A percentile compares a stretch with the other conserved stretches of the same genome.
These are phyloP conservation scores for Cordyceps militaris DNA, from an alignment of 2,329 filamentous ascomycete species.

Conservation along the genomic window DNA sequence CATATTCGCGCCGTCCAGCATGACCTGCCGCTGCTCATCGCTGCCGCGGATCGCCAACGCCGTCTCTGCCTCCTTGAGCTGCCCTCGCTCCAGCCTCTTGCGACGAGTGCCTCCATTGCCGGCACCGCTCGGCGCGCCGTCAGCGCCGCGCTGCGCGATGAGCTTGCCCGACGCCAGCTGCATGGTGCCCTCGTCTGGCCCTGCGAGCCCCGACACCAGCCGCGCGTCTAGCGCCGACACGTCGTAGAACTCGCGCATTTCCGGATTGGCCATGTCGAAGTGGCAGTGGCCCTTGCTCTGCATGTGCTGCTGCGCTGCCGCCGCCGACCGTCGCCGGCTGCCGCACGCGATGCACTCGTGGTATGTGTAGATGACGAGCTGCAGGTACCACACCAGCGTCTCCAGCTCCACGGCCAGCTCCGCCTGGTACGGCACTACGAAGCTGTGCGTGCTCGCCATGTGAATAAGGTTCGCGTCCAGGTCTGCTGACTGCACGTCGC, in stretches of 20 bases:
- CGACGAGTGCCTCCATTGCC: not conserved
- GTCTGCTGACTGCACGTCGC: conserved; percentile 21
- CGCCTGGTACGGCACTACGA: conserved; percentile 33
- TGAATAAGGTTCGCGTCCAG: conserved; percentile 33
- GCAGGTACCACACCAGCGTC: conserved; percentile 38
- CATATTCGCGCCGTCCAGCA: not conserved
- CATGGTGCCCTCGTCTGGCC: not conserved
- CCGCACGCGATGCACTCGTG: conserved; percentile 43
- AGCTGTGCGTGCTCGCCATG: conserved; percentile 40
- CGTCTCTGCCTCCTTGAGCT: not conserved
- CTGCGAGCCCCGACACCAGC: not conserved
- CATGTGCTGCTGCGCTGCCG: conserved; percentile 43
- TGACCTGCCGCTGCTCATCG: not conserved
- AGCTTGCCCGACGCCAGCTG: conserved; percentile 7
- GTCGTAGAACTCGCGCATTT: conserved; percentile 32
- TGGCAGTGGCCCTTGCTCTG: conserved; percentile 37
- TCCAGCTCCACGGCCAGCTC: conserved; percentile 36
- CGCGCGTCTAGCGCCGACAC: conserved; percentile 13
- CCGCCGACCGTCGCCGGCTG: conserved; percentile 30
- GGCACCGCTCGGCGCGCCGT: not conserved
- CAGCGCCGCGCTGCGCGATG: conserved; percentile 6
- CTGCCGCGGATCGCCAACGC: not conserved
- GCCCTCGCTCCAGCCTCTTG: not conserved
- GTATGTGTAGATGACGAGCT: conserved; percentile 38
- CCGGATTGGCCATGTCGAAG: conserved; percentile 25